phyloP scores from a whole-genome alignment of 2,329 filamentous ascomycete species.

The Penicillium olsonii region DNA sequence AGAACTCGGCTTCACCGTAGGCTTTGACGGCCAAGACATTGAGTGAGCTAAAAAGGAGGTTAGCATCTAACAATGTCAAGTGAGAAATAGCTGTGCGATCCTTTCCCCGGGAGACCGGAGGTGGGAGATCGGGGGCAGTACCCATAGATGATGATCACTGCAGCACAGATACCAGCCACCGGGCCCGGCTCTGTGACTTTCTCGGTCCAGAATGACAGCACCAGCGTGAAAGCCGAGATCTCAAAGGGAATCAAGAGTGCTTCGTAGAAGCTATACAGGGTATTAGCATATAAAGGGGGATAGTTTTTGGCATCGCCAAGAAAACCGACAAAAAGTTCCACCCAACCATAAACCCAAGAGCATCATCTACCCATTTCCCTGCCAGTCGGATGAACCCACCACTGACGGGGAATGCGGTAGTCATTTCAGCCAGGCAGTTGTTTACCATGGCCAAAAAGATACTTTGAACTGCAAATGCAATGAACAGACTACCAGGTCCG shows the following conservation, averaged over 20 bases:
- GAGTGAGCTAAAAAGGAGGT: slow-evolving; percentile 46
- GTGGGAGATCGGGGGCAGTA: slow-evolving; percentile 11
- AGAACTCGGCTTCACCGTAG: slow-evolving; percentile 65
- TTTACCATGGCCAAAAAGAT: slow-evolving; percentile 39
- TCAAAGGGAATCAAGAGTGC: slow-evolving; percentile 44
- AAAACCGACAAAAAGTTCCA: slow-evolving; percentile 49
- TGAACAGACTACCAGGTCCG: slow-evolving; percentile 40
- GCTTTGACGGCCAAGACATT: slow-evolving; percentile 70
- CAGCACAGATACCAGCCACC: slow-evolving; percentile 36
- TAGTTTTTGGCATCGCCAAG: background rate
- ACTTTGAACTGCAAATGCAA: slow-evolving; percentile 36
- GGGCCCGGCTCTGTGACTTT: slow-evolving; percentile 33
- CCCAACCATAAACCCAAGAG: slow-evolving; percentile 46
- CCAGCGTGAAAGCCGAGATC: slow-evolving; percentile 44
- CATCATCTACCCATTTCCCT: slow-evolving; percentile 49
- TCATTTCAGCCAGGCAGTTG: slow-evolving; percentile 49
- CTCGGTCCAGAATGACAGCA: slow-evolving; percentile 44
- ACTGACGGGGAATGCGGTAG: slow-evolving; percentile 44
- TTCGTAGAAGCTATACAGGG: slow-evolving; percentile 38
- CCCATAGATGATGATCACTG: slow-evolving; percentile 29
- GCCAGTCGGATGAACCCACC: slow-evolving; percentile 45
- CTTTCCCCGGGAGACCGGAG: background rate
- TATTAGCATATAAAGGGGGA: slow-evolving; percentile 4
- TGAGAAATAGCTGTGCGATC: slow-evolving; percentile 18
- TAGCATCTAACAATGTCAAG: background rate